Evolutionary conservation across 352 stramenopile genomes (phyloP).

Genomic region (Globisporangium spinosum): DNA sequence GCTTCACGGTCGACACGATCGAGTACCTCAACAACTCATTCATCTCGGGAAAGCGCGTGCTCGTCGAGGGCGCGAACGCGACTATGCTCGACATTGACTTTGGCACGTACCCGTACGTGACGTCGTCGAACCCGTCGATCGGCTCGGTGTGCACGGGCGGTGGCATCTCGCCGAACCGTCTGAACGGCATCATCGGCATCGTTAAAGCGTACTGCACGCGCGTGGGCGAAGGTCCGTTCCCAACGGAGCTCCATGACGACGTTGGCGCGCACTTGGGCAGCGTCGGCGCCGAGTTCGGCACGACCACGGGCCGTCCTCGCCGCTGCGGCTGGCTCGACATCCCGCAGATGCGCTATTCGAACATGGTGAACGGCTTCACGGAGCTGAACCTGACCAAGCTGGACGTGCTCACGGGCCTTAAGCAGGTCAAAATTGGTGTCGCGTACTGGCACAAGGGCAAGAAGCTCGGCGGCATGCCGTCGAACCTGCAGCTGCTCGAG

Average conservation of each 20-base stretch:
- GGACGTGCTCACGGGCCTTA: constrained; percentile 97
- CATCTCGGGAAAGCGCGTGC: constrained; percentile 93
- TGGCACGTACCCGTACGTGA: constrained; percentile 99
- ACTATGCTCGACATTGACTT: constrained; percentile 99
- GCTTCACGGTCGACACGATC: constrained; percentile 95
- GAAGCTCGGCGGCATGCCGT: constrained; percentile 93
- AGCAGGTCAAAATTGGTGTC: constrained; percentile 94
- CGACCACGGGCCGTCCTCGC: constrained; percentile 95
- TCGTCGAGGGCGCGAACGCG: constrained; percentile 98
- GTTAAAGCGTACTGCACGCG: constrained; percentile 99
- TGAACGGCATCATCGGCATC: constrained; percentile 96
- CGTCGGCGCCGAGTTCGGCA: constrained; percentile 96
- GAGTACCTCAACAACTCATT: constrained; percentile 96
- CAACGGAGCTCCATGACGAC: constrained; percentile 94
- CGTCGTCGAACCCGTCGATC: constrained; percentile 97
- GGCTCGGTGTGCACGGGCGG: constrained; percentile 96
- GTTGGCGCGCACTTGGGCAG: constrained; percentile 89
- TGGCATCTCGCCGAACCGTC: constrained; percentile 90
- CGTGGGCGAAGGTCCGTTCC: constrained; percentile 98
- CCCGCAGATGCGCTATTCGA: constrained; percentile 92
- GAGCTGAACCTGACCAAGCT: constrained; percentile 99
- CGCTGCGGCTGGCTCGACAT: constrained; percentile 99
- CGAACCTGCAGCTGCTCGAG: constrained; percentile 90
- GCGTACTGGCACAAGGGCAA: constrained; percentile 95
- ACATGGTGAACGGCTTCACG: constrained; percentile 95